Percentiles rank a stretch among this genome's conserved stretches.
These are phyloP conservation scores for Apiospora phragmitis DNA, from an alignment of 2,329 filamentous ascomycete species.

Conservation along the genomic window DNA sequence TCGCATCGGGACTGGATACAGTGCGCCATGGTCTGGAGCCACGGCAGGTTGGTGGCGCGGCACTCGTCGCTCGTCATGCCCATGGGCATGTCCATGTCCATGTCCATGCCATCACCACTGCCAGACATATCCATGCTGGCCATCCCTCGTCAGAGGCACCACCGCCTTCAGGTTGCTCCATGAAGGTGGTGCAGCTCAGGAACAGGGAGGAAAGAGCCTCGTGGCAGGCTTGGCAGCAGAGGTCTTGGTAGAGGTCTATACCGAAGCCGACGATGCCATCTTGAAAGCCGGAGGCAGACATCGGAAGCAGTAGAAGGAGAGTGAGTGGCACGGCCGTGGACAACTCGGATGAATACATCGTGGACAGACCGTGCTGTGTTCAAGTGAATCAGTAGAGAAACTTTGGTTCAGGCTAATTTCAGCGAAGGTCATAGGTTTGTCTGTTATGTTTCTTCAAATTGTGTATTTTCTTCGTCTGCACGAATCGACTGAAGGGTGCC, in stretches of 20 bases:
- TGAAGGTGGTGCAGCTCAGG: slow-evolving; percentile 29
- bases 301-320: neutral
- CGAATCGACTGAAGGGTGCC: no score
- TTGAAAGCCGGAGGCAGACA: neutral
- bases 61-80: slow-evolving; percentile 22
- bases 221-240: slow-evolving; percentile 29
- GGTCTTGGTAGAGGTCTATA: slow-evolving; percentile 27
- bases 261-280: slow-evolving; percentile 30
- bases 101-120: slow-evolving; percentile 20
- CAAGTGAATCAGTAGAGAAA: neutral
- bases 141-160: neutral
- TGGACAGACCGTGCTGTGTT: neutral
- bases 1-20: slow-evolving; percentile 20
- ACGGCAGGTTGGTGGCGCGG: slow-evolving; percentile 18
- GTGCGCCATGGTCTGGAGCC: slow-evolving; percentile 23
- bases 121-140: slow-evolving; percentile 18
- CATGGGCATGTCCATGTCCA: slow-evolving; percentile 26
- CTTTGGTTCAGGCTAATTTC: neutral
- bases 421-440: neutral
- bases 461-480: no score
- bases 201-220: slow-evolving; percentile 26
- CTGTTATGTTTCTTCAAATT: neutral
- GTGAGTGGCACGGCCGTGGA: neutral
- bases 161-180: neutral
- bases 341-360: neutral